Evolutionary conservation across 2,329 filamentous ascomycete genomes (phyloP).

Genomic region (Exophiala sideris): DNA sequence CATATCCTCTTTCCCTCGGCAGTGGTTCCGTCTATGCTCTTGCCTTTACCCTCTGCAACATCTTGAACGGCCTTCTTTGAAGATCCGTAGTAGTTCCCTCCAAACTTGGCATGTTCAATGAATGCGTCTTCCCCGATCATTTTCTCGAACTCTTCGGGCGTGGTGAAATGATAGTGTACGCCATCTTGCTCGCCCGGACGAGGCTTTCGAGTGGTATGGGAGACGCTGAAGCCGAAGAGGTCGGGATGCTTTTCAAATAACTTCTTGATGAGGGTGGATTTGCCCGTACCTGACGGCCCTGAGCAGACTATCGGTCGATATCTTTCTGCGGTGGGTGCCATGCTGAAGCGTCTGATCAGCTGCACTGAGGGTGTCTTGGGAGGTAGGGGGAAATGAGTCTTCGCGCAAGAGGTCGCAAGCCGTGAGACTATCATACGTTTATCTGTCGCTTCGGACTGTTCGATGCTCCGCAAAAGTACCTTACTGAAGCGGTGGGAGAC

Average conservation of each 20-base stretch:
- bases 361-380: neutral
- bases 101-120: conserved; percentile 83
- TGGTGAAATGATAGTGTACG: conserved; percentile 76
- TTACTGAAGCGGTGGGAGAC: conserved; percentile 3
- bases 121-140: conserved; percentile 70
- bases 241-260: conserved; percentile 42
- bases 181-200: conserved; percentile 72
- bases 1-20: conserved; percentile 67
- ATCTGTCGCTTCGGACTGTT: too few species aligned
- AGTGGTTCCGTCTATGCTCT: conserved; percentile 25
- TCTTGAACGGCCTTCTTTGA: conserved; percentile 74
- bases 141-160: conserved; percentile 62
- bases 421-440: too few species aligned
- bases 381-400: neutral
- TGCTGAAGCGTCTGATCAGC: neutral
- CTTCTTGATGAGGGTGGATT: conserved; percentile 42
- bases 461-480: neutral
- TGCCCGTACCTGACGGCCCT: conserved; percentile 42
- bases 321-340: conserved; percentile 15
- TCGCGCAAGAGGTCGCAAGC: too few species aligned
- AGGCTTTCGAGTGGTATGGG: conserved; percentile 76
- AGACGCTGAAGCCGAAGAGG: conserved; percentile 43
- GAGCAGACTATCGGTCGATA: conserved; percentile 41
- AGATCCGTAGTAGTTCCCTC: conserved; percentile 83
- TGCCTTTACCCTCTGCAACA: conserved; percentile 61